Base-by-base conservation (phyloP, 2,329 filamentous ascomycete genomes). In the Didymellaceae sp. region DNA sequence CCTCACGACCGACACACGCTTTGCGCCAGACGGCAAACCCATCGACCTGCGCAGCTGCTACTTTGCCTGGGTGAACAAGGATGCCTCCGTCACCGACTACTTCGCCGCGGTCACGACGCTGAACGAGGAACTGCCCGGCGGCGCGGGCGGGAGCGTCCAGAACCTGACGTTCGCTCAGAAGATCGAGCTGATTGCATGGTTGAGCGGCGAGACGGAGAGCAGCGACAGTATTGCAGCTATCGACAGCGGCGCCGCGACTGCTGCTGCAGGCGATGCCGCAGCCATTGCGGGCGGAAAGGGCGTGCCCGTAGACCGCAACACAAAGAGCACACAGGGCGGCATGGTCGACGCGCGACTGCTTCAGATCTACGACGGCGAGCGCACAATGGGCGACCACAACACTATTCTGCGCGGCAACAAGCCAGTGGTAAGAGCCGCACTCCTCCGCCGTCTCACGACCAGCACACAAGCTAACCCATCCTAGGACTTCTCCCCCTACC, bases 11-110 rank as follows among this genome's bases (percentile, higher is more conserved):
- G 81, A 87, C 8, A 99, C 94, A 61, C 90, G 94, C 64, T 97
- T 97, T 78, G 82, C 89, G 54, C 92, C 90, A 16, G 75, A 75
- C 25, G 66, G 83, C 63, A 79, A 81, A 47, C 82, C 88, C 4
- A 86, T 96, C 65, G 90, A 97, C 71, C 80, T 99, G 62, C 91
- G 94, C 70, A 94, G 89, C 72, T 93, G 97, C 75, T 97, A 93
- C 79, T 96, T 97, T 70, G 91, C 91, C 47, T 99, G 91, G 91
- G 81, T 90, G 66, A 95, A 97, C 76, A 91, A 91, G 73, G 93
- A 97, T 77, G 86, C 88, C 46, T 86, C 88, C 45, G 91, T 96
- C 60, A 89, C 90, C 9, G 91, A 96, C 64, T 97, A 97, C 81
- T 94, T 97, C 74, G 85, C 88, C 20, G 87, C 88, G 0, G 89